Base-by-base conservation (phyloP, 139 green algal genomes). In the Picochlorum sp. region DNA sequence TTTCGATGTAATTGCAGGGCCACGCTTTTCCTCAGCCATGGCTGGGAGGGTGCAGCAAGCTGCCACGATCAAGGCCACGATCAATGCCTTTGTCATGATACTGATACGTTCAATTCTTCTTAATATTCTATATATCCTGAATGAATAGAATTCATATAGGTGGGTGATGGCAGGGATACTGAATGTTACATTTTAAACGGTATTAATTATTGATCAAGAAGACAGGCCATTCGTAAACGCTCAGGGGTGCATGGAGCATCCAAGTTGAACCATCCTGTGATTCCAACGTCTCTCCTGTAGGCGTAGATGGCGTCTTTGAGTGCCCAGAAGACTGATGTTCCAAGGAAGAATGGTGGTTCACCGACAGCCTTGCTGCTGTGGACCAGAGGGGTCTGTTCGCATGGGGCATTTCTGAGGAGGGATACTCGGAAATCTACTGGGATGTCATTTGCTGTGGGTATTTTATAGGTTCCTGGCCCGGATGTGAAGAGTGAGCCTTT, bases 371-470 rank as follows among this genome's bases (percentile, higher is more conserved):
- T 98, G 65, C 81, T 92, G 11, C 82, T 91, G 67, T 94, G 82
- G 30, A 96, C 76, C 18, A 49, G 28, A 8, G 79, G 76, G 6
- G 90, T 90, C 26, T 81, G 72, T 23, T 74, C 68, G 76, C 95
- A 96, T 63, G 84, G 80, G 1, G 83, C 76, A 58, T 94, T 77
- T 50, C 80, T 64, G 57, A 96, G 82, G 65, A 97, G 82, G 13
- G 66, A 80, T 11, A 97, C 88, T 0, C 88, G 74, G 62, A 97
- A 90, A 76, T 98, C 91, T 1, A 94, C 32, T 0, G 92, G 92
- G 55, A 97, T 95, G 86, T 98, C 93, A 62, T 96, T 97, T 51
- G 81, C 90, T 44, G 81, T 89, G 37, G 93, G 92, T 61, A 98
- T 95, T 78, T 98, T 97, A 82, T 96, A 97, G 1, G 85, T 85